These are phyloP conservation scores for Microbotryum violaceum DNA, from an alignment of 1,284 basidiomycete genomes.

Conservation along the genomic window DNA sequence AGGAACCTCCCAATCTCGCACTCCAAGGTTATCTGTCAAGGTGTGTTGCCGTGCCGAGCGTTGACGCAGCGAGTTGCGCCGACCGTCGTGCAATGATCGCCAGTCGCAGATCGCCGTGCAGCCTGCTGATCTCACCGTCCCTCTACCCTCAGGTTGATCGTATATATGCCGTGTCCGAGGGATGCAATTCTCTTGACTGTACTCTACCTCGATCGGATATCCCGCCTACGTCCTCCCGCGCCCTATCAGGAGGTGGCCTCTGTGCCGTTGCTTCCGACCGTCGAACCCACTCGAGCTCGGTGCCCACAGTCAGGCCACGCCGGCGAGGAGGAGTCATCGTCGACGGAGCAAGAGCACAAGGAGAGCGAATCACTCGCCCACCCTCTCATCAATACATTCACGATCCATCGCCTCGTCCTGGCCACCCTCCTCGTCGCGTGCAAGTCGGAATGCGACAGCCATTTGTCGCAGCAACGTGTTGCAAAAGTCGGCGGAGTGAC, in stretches of 20 bases:
- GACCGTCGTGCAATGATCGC: too few species aligned
- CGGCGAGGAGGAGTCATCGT: too few species aligned
- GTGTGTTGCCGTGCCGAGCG: neutral
- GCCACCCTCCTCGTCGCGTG: constrained; percentile 26
- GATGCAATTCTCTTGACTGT: constrained; percentile 25
- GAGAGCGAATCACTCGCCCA: too few species aligned
- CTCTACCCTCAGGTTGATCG: constrained; percentile 12
- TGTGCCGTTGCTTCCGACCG: constrained; percentile 1
- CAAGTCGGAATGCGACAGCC: constrained; percentile 27
- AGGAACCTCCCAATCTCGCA: constrained; percentile 16
- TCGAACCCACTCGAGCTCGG: neutral
- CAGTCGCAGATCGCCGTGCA: too few species aligned
- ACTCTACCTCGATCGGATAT: constrained; percentile 27
- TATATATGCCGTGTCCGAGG: constrained; percentile 26
- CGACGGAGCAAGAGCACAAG: too few species aligned
- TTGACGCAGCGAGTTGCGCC: too few species aligned
- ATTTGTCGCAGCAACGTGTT: constrained; percentile 16
- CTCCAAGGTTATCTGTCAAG: constrained; percentile 15
- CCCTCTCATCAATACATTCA: constrained; percentile 28
- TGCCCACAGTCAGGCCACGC: too few species aligned
- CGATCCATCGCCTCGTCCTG: constrained; percentile 31
- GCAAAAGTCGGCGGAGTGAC: constrained; percentile 31
- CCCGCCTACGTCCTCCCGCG: constrained; percentile 1
- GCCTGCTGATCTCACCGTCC: neutral
- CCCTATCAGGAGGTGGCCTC: neutral